Conservation (phyloP, 2,329 filamentous ascomycete genomes). For the Stromatinia cepivora region DNA sequence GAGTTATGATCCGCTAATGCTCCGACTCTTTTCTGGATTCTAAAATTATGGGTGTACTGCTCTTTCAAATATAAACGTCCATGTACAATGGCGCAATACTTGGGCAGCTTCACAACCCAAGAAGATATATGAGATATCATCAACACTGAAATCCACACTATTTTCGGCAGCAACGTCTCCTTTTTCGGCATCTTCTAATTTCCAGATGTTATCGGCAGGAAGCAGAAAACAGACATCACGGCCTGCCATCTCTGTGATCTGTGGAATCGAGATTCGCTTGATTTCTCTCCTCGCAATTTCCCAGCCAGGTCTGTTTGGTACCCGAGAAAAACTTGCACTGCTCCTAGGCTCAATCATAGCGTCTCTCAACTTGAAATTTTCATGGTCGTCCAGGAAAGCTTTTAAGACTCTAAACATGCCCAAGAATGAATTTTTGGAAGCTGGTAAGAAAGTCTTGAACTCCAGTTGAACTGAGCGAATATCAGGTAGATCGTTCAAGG, state of each 20-base stretch:
- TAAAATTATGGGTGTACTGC: neutral
- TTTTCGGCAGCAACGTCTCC: accelerated
- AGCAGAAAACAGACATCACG: neutral
- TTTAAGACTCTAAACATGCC: neutral
- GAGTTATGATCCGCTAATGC: neutral
- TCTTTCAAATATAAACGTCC: neutral
- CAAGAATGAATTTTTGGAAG: neutral
- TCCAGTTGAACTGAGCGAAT: neutral
- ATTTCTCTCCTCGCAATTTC: accelerated
- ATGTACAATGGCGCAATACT: neutral
- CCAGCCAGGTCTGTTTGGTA: neutral
- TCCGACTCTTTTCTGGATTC: neutral
- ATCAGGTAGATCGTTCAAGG: neutral
- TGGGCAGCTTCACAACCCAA: neutral
- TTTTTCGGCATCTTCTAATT: neutral
- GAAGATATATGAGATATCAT: neutral
- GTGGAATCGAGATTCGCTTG: neutral
- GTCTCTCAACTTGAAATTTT: neutral
- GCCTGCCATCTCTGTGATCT: neutral
- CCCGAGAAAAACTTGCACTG: neutral
- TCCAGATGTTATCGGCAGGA: neutral
- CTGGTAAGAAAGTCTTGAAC: neutral
- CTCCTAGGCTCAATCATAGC: neutral
- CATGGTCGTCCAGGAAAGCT: neutral
- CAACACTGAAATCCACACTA: neutral